Percentiles rank a stretch among this genome's conserved stretches.
Evolutionary conservation across 2,329 filamentous ascomycete genomes (phyloP).

Genomic region (Arthrobotrys iridis): DNA sequence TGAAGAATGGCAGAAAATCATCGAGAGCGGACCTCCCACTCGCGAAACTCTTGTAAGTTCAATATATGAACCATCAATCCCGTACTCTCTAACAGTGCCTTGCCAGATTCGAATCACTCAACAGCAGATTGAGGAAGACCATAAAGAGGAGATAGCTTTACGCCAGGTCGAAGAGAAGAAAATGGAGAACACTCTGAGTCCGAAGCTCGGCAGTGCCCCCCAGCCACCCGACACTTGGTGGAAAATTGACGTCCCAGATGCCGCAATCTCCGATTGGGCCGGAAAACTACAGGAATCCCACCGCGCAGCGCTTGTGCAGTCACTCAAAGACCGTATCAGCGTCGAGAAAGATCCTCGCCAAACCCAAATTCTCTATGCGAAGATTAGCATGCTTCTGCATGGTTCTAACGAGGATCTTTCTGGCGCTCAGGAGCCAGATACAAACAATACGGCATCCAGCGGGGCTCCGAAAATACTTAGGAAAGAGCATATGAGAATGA

Average conservation of each 20-base stretch:
- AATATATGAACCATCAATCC: neutral
- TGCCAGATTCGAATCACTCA: conserved; percentile 17
- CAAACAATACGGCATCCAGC: too few species aligned
- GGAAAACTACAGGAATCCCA: conserved; percentile 35
- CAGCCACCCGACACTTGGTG: conserved; percentile 4
- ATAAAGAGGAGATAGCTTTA: neutral
- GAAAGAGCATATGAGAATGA: neutral
- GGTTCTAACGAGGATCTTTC: neutral
- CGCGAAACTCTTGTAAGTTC: conserved; percentile 31
- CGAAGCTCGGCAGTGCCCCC: neutral
- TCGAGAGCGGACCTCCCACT: conserved; percentile 25
- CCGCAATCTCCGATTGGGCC: conserved; percentile 37
- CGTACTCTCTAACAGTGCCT: neutral
- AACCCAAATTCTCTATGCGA: conserved; percentile 18
- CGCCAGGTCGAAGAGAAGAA: conserved; percentile 15
- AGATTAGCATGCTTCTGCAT: conserved; percentile 9
- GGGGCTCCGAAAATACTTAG: too few species aligned
- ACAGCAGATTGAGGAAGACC: neutral
- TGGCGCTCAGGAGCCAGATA: neutral
- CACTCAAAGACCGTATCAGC: conserved; percentile 4
- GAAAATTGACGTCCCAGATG: conserved; percentile 12
- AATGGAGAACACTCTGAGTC: neutral
- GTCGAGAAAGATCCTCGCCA: conserved; percentile 13
- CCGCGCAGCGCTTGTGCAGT: neutral
- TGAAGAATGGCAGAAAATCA: conserved; percentile 27